Evolutionary conservation across 2,329 filamentous ascomycete genomes (phyloP).

Genomic region (Didymella pomorum): DNA sequence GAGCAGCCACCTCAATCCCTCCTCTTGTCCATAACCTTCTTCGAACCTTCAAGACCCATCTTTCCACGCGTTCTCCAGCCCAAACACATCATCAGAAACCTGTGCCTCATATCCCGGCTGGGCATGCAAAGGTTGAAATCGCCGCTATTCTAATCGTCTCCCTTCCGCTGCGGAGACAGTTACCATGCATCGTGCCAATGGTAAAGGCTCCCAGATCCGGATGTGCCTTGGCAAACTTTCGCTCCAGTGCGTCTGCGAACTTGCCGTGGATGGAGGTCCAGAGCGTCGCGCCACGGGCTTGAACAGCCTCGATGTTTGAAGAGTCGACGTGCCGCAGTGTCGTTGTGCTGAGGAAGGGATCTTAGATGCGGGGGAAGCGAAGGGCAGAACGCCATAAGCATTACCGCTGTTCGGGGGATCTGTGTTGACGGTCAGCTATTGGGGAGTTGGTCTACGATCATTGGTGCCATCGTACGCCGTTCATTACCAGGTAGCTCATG

Average conservation of each 20-base stretch:
- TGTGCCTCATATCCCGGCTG: slow-evolving; percentile 83
- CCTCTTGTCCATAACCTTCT: slow-evolving; percentile 53
- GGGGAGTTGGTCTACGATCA: too few relatives aligned
- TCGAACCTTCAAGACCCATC: slow-evolving; percentile 65
- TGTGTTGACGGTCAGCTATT: background rate
- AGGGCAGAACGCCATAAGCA: background rate
- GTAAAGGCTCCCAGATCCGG: slow-evolving; percentile 83
- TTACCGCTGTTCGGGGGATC: background rate
- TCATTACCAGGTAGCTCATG: slow-evolving; percentile 78
- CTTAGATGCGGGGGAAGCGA: background rate
- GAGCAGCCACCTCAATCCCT: slow-evolving; percentile 67
- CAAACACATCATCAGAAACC: slow-evolving; percentile 81
- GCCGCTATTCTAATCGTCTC: slow-evolving; percentile 75
- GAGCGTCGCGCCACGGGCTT: background rate
- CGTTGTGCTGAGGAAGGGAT: background rate
- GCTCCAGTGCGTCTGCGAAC: slow-evolving; percentile 64
- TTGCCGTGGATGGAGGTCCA: background rate
- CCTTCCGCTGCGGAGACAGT: slow-evolving; percentile 69
- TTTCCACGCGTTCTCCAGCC: slow-evolving; percentile 75
- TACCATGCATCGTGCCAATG: slow-evolving; percentile 73
- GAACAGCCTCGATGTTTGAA: background rate
- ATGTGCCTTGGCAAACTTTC: slow-evolving; percentile 73
- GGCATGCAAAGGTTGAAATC: slow-evolving; percentile 75
- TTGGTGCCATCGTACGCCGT: slow-evolving; percentile 57
- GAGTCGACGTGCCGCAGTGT: background rate